These are phyloP conservation scores for Brassica napus DNA, from an alignment of 345 rosid species.

Conservation along the genomic window DNA sequence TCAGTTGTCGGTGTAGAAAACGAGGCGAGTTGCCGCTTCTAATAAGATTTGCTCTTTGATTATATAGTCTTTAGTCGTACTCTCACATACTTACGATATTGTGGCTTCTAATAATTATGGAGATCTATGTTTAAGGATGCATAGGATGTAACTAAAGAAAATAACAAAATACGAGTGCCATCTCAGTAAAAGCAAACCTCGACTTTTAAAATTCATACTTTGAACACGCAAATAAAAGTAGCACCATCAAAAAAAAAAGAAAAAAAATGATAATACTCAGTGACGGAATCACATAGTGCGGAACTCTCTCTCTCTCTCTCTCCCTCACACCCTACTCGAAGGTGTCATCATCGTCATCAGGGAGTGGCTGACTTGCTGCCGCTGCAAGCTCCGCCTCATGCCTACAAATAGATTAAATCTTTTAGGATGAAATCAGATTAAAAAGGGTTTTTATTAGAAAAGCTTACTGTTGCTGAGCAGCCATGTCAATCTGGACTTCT, in stretches of 20 bases:
- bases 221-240: slow-evolving; percentile 13
- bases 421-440: not conserved
- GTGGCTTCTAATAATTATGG: not conserved
- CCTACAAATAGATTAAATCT: slow-evolving; percentile 37
- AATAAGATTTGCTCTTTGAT: not conserved
- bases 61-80: too few species aligned
- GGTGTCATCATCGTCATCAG: slow-evolving; percentile 75
- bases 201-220: not conserved
- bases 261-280: not conserved
- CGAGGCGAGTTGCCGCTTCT: not conserved
- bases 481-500: slow-evolving; percentile 88
- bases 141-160: not conserved
- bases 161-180: not conserved
- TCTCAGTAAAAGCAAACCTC: not conserved
- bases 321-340: slow-evolving; percentile 51
- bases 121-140: not conserved
- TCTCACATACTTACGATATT: not conserved
- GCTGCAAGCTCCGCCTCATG: slow-evolving; percentile 75
- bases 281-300: slow-evolving; percentile 2
- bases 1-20: too few species aligned
- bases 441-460: not conserved
- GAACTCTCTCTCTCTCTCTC: not conserved
- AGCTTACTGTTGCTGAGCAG: slow-evolving; percentile 85
- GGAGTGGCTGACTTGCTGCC: slow-evolving; percentile 83
- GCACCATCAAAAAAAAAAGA: slow-evolving; percentile 8